phyloP scores from a whole-genome alignment of 2,329 filamentous ascomycete genomes.

The Sphaerulina musiva region DNA sequence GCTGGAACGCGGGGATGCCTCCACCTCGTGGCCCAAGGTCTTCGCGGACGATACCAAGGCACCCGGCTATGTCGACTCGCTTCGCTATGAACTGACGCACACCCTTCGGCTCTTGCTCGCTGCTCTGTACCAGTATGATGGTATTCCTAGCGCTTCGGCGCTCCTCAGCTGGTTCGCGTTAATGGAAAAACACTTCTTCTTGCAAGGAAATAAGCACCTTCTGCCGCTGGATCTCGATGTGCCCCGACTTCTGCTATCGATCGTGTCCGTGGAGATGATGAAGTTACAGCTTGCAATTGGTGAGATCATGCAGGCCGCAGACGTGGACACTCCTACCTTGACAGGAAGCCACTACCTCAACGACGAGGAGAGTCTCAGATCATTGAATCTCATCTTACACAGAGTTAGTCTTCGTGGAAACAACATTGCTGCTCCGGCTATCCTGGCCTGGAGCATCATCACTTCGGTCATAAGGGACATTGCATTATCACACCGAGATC shows the following conservation, averaged over 20 bases:
- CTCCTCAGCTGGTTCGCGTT: slow-evolving; percentile 69
- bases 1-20: slow-evolving; percentile 28
- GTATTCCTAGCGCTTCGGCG: slow-evolving; percentile 35
- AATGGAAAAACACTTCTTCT: slow-evolving; percentile 61
- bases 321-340: slow-evolving; percentile 7
- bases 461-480: slow-evolving; percentile 57
- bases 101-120: slow-evolving; percentile 48
- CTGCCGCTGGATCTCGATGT: slow-evolving; percentile 42
- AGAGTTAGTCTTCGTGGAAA: slow-evolving; percentile 51
- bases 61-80: slow-evolving; percentile 56
- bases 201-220: slow-evolving; percentile 49
- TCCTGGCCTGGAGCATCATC: slow-evolving; percentile 76
- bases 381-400: slow-evolving; percentile 66
- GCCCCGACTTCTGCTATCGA: slow-evolving; percentile 62
- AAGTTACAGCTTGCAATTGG: slow-evolving; percentile 58
- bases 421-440: slow-evolving; percentile 62
- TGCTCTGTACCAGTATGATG: slow-evolving; percentile 38
- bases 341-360: slow-evolving; percentile 53
- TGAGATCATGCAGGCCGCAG: slow-evolving; percentile 37
- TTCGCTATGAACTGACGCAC: slow-evolving; percentile 66
- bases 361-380: slow-evolving; percentile 61
- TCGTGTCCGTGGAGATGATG: slow-evolving; percentile 66
- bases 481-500: slow-evolving; percentile 29
- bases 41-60: slow-evolving; percentile 21
- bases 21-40: slow-evolving; percentile 26